Evolutionary conservation across 2,329 filamentous ascomycete genomes (phyloP), one percentile per base, ranked within the genome.

Genomic region (Daldinia sp.): DNA sequence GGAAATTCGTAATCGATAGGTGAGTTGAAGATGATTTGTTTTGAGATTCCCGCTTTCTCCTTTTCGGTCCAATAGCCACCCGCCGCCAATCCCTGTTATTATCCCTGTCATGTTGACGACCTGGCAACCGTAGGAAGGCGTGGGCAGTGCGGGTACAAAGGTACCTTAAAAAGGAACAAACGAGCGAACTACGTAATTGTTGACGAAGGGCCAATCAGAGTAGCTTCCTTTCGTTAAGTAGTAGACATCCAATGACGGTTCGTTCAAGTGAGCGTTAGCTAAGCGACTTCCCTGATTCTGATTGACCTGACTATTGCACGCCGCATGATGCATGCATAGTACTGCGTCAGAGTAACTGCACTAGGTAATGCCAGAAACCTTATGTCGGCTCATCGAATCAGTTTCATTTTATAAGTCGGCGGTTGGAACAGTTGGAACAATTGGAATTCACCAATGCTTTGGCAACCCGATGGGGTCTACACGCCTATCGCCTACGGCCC

Each of bases 51-150:
- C 58, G 25, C 37, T 62, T 62, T 30, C 50, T 50, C 58, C 49
- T 43, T 27, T 58, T 49, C 48, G 17, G 37, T 37, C 35, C 35
- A 59, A 50, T 55, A 25, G 60, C 30, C 27, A 19, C 39, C 47
- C 5, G 9, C 47, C 21, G 15, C 62, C 30, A 57, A 57, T 60
- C 63, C 63, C 48, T 66, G 63, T 27, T 47, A 3, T 17, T 50
- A 63, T 55, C 63, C 63, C 59, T 66, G 63, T 59, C 47, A 23
- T 41, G 25, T 45, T 34, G 39, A 48, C 63, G 59, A 57, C 63
- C 63, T 66, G 63, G 63, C 63, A 66, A 66, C 63, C 25, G 41
- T 41, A 32, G 34, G 21, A 29, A 58, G 34, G 39, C 21, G 34
- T 10, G 50, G 11, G 30, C n/a, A 11, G 9, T 11, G 43, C 30